A percentile compares a stretch with the other conserved stretches of the same genome.
These are phyloP conservation scores for Solanum pinnatisectum DNA, from an alignment of 257 asterid genomes.

Conservation along the genomic window DNA sequence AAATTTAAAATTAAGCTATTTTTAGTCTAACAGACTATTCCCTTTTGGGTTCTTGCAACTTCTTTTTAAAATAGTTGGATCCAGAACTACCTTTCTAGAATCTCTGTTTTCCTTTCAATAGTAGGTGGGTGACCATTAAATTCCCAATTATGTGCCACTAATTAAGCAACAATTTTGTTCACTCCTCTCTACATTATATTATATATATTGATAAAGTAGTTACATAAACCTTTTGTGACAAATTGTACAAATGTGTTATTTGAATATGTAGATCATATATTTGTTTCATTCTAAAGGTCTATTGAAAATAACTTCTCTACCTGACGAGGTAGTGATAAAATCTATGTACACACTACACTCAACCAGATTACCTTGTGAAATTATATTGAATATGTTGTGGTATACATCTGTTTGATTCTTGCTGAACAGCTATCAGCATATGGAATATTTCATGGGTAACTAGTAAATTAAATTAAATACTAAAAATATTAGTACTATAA, in stretches of 20 bases:
- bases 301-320: not conserved
- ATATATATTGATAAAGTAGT: not conserved
- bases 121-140: not conserved
- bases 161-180: not conserved
- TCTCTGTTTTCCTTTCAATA: not conserved
- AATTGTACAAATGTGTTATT: too few species aligned
- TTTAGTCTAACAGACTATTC: not conserved
- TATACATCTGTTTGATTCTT: not conserved
- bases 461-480: not conserved
- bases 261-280: too few species aligned
- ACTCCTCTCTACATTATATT: not conserved
- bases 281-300: not conserved
- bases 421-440: not conserved
- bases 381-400: not conserved
- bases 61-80: not conserved
- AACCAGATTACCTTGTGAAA: too few species aligned
- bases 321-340: not conserved
- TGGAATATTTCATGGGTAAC: not conserved
- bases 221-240: too few species aligned
- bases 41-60: not conserved
- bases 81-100: not conserved
- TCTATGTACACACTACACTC: not conserved
- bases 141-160: not conserved
- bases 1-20: not conserved
- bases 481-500: not conserved